Evolutionary conservation across 108 stramenopile species (phyloP), one percentile per base, ranked within the genome.

Genomic region (Fistulifera pelliculosa): DNA sequence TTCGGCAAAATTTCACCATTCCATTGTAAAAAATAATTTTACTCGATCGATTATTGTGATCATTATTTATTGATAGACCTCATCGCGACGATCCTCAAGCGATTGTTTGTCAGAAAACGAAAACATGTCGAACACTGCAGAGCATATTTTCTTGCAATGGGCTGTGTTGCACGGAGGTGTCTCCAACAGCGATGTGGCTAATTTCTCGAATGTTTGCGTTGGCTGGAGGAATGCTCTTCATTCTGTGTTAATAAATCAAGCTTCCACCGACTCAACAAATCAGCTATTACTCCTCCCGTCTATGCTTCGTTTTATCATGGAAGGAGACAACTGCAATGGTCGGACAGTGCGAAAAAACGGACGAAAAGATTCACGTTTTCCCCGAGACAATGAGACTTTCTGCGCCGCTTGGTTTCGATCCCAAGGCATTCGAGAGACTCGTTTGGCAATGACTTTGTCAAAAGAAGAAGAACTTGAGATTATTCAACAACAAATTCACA

Each of bases 381-480:
- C 11, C 2, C 38, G 6, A 38, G 48, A 47, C 12, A 67, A 75
- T n/a, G 81, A 81, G 31, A 77, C 70, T 7, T 90, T 80, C 62
- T 86, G 85, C 44, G 41, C 80, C 23, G 75, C 85, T 22, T 90
- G 89, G 89, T 90, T 90, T 70, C 66, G 65, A 27, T 85, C 89
- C 15, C 47, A 52, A 21, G 89, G 89, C 4, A 83, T 90, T 27
- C 62, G 76, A 69, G 59, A 53, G 17, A 35, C 31, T 6, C 31
- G 31, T 35, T 35, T 51, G 81, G 19, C 49, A 53, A 1, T 15
- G 31, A 35, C 31, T 35, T 8, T 35, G 8, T 35, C 31, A 8
- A 35, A 35, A 35, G 31, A 50, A 31, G 50, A 17, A 17, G 50
- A 51, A 31, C 17, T n/a, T 24, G 35, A 16, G 24, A 31, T 31